Evolutionary conservation across 83 land plant genomes (phyloP).

Genomic region (Diphasiastrum complanatum): DNA sequence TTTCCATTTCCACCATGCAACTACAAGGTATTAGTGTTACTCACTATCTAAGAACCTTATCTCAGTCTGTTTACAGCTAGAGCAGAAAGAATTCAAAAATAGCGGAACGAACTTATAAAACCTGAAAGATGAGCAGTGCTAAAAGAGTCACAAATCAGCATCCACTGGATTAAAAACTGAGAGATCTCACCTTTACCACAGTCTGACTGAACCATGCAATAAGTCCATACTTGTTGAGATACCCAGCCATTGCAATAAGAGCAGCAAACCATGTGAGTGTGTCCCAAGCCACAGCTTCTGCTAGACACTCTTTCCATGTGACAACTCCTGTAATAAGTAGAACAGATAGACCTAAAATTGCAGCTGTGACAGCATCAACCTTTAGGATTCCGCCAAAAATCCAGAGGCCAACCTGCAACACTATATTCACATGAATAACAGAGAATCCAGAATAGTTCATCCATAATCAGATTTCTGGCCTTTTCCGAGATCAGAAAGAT

Average conservation of each 20-base stretch:
- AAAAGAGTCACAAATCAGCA: not conserved
- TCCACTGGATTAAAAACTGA: not conserved
- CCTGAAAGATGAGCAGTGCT: not conserved
- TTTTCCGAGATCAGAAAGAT: not conserved
- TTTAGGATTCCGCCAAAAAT: conserved; percentile 3
- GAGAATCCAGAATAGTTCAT: not conserved
- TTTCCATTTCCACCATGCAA: too few species aligned
- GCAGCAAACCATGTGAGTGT: conserved; percentile 17
- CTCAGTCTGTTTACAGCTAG: too few species aligned
- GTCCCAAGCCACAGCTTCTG: conserved; percentile 12
- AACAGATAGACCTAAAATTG: conserved; percentile 9
- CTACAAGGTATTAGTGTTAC: not conserved
- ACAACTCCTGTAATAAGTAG: conserved; percentile 8
- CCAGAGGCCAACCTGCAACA: conserved; percentile 12
- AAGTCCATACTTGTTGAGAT: conserved; percentile 12
- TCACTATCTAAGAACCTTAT: not conserved
- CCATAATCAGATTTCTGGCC: not conserved
- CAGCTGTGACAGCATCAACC: conserved; percentile 14
- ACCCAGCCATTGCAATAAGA: conserved; percentile 13
- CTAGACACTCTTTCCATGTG: conserved; percentile 16
- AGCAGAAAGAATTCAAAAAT: not conserved
- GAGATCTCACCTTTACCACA: conserved; percentile 13
- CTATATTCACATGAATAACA: not conserved
- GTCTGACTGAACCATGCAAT: conserved; percentile 15
- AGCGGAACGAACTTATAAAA: not conserved